Base-by-base conservation (phyloP, 345 rosid genomes). In the Euphorbia pulcherrima region DNA sequence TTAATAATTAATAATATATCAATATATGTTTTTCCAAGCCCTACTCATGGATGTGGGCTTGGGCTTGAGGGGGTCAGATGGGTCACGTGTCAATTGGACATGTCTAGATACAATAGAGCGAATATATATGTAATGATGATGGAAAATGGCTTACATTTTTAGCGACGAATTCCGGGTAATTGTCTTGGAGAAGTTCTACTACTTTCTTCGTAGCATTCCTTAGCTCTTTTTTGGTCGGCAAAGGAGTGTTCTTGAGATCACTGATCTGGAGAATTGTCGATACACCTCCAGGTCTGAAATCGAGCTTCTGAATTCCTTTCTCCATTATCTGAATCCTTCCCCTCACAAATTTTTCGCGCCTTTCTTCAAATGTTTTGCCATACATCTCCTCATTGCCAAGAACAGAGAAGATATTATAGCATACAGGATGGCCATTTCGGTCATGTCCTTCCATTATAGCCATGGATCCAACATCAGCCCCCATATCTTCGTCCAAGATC, bases 301-400 rank as follows among this genome's bases (percentile, higher is more conserved):
- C 74, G 2, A 74, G 65, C 60, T 64, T 58, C 8, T 48, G 57
- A 35, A 74, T 65, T 5, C 65, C 48, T 33, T 57, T 68, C 65
- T 69, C 78, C 78, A 74, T 74, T 24, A 68, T 48, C 64, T 69
- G 72, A 56, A 74, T 69, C 60, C 78, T 63, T 48, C 73, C 54
- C 21, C 78, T 68, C 69, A 69, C 3, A 18, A 63, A 40, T 52
- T 69, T 68, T 46, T 69, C 68, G 2, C 64, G 62, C 50, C 59
- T 68, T 39, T 56, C 68, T 51, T 68, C 78, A 16, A 64, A 50
- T 8, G 56, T 48, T 53, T 33, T 74, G 0, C 62, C 68, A 48
- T 47, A 28, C 13, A 58, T 23, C 14, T 62, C 60, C 18, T 74
- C 73, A 20, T 63, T 50, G 2, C 60, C 69, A 6, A 74, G 60